Base-by-base conservation (phyloP, 2,329 filamentous ascomycete species). In the Aspergillus vadensis region DNA sequence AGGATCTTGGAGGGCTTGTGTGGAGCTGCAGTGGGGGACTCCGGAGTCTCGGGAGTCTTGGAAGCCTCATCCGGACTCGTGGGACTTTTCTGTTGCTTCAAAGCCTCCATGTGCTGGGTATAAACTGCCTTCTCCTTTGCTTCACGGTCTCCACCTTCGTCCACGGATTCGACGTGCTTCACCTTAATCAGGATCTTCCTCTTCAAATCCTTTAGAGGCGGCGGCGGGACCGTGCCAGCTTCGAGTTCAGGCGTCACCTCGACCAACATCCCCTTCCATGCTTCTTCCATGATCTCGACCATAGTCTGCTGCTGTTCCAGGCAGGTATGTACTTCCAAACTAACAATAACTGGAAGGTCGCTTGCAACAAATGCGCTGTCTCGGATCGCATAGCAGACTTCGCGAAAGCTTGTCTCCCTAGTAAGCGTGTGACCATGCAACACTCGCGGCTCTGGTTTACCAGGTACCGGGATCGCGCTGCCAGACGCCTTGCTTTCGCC, bases 261-360 rank as follows among this genome's bases (percentile, higher is more conserved):
- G 10, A 97, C 81, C 5, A 98, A 81, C 69, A 90, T 79, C 0
- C 85, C 88, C 43, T 84, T 85, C 92, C 93, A 99, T 65, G 91
- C 89, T 67, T 97, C 87, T 65, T 88, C 88, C 90, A 99, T 97
- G 64, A 98, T 96, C 58, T 91, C 85, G 10, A 97, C 93, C 91
- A 98, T 97, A 54, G 90, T 84, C 65, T 92, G 87, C 75, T 99
- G 95, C 75, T 98, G 94, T 56, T 91, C 86, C 1, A 84, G 80
- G 62, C 89, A 86, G 14, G 92, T 89, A 74, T 98, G 94, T 0
- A 98, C 91, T 76, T 99, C 95, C 5, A 98, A 83, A 73, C 92
- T 97, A 65, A 98, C 86, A 60, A 98, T 96, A 41, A 99, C 81
- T 0, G 95, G 95, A 19, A 97, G 81, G 55, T 90, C 85, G 61